Conservation (phyloP, 768 basidiomycete species). For the Amanita jacksonii region DNA sequence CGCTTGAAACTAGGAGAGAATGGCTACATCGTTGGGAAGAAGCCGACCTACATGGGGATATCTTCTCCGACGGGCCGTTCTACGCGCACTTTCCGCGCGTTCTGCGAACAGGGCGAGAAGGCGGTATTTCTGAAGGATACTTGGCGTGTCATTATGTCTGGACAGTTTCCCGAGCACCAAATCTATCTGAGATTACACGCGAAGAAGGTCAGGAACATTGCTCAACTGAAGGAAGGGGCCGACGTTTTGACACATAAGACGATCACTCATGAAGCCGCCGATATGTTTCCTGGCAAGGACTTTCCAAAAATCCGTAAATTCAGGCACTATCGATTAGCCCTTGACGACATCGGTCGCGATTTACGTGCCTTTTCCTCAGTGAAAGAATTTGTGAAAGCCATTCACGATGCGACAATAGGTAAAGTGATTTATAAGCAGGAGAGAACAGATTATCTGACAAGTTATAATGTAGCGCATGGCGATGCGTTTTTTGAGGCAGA, state of each 20-base stretch:
- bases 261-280: background rate
- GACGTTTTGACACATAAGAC: slow-evolving; percentile 1
- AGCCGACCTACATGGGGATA: slow-evolving; percentile 1
- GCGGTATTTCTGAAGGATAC: slow-evolving; percentile 10
- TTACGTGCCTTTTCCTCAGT: background rate
- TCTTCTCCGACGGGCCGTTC: slow-evolving; percentile 5
- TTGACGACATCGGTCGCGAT: background rate
- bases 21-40: background rate
- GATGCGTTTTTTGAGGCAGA: slow-evolving; percentile 2
- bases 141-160: slow-evolving; percentile 2
- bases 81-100: slow-evolving; percentile 4
- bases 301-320: background rate
- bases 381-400: background rate
- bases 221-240: slow-evolving; percentile 1
- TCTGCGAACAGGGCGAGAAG: background rate
- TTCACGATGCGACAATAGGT: slow-evolving; percentile 4
- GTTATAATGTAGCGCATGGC: background rate
- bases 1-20: background rate
- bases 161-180: background rate
- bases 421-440: background rate
- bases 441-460: background rate
- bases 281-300: background rate
- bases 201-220: slow-evolving; percentile 1
- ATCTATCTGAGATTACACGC: slow-evolving; percentile 1
- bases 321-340: slow-evolving; percentile 2